Evolutionary conservation across 331 rosid species (phyloP).

Genomic region (Acacia concinna): DNA sequence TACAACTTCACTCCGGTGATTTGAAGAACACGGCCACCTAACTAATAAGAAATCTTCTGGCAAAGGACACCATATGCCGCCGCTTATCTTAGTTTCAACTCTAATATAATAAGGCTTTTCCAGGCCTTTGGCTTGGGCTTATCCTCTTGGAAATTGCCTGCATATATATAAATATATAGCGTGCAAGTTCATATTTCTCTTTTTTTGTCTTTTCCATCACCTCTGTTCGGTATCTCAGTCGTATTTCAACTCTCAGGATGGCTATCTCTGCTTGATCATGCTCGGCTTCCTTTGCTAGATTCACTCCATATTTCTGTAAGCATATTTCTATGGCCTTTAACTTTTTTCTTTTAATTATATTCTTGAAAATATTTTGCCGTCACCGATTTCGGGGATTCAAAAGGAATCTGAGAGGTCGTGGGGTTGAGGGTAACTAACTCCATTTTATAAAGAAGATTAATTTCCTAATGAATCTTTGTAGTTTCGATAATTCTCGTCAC

Average conservation of each 20-base stretch:
- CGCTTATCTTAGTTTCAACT: neutral
- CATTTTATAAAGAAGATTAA: neutral
- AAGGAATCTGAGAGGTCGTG: slow-evolving; percentile 6
- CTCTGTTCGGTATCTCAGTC: slow-evolving; percentile 7
- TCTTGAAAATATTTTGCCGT: neutral
- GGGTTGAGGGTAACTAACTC: neutral
- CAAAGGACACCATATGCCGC: neutral
- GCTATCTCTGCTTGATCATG: neutral
- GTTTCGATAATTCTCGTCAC: neutral
- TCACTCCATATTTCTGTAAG: slow-evolving; percentile 10
- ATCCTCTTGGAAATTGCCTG: slow-evolving; percentile 11
- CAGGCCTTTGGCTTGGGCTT: too few species aligned
- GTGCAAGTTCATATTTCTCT: neutral
- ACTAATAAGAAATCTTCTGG: neutral
- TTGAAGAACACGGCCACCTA: neutral
- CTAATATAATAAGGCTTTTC: neutral
- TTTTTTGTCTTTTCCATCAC: neutral
- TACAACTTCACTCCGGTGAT: neutral
- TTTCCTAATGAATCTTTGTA: neutral
- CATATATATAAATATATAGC: neutral
- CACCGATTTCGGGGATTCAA: slow-evolving; percentile 1
- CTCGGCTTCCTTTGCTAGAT: slow-evolving; percentile 23
- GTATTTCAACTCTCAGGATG: neutral
- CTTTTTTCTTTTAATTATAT: too few species aligned
- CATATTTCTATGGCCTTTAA: neutral